A percentile compares a stretch with the other conserved stretches of the same genome.
Evolutionary conservation across 2,329 filamentous ascomycete genomes (phyloP).

Genomic region (Sclerotinia nivalis): DNA sequence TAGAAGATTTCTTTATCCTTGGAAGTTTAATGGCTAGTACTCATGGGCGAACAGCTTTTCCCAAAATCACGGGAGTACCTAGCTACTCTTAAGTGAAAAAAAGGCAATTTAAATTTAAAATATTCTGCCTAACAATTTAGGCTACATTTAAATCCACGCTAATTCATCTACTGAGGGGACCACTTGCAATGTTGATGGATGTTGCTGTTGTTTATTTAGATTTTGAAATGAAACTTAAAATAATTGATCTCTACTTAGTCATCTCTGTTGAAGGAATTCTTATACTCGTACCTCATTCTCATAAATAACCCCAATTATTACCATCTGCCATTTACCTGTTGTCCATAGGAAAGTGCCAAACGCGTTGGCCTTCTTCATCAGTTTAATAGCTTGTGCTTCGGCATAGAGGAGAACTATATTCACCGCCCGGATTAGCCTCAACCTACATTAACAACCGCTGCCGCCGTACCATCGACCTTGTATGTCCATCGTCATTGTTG

Average conservation of each 20-base stretch:
- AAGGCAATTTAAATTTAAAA: not conserved
- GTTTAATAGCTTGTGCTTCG: conserved; percentile 19
- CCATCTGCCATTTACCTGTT: not conserved
- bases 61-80: not conserved
- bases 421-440: conserved; percentile 23
- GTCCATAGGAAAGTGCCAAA: conserved; percentile 20
- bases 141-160: not conserved
- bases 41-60: not conserved
- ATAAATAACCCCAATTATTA: conserved; percentile 10
- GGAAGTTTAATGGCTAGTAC: not conserved
- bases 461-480: conserved; percentile 19
- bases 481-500: conserved; percentile 5
- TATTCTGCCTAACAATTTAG: not conserved
- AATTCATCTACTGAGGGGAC: conserved; percentile 15
- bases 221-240: conserved; percentile 12
- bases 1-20: not conserved
- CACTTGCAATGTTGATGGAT: conserved; percentile 18
- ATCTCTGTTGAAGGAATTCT: not conserved
- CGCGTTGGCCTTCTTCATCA: conserved; percentile 14
- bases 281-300: not conserved
- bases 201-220: conserved; percentile 17
- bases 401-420: conserved; percentile 20
- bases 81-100: not conserved
- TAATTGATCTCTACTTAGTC: not conserved
- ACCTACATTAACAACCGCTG: conserved; percentile 22